Conservation (phyloP, 805 yeast species). For the Saccharomycopsis sp. region DNA sequence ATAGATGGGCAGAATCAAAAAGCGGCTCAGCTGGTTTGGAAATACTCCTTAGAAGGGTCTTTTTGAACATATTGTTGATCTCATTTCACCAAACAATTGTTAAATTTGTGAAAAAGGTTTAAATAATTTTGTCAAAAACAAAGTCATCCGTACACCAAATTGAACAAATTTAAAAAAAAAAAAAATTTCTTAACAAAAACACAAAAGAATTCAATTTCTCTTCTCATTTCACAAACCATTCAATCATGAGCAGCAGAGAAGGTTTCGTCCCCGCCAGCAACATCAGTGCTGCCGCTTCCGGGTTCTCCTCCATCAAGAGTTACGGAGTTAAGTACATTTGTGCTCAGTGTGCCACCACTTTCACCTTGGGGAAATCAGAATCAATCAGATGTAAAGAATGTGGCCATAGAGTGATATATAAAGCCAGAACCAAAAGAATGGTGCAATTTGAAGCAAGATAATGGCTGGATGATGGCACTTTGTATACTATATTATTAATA, state of each 20-base stretch:
- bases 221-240: neutral
- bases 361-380: constrained; percentile 82
- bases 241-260: constrained; percentile 43
- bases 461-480: too few relatives aligned
- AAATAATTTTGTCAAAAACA: too few relatives aligned
- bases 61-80: too few relatives aligned
- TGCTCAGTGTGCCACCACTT: constrained; percentile 89
- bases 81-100: too few relatives aligned
- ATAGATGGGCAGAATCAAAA: too few relatives aligned
- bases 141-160: neutral
- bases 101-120: too few relatives aligned
- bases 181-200: too few relatives aligned
- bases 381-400: constrained; percentile 98
- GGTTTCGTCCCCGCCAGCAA: constrained; percentile 77
- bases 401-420: constrained; percentile 95
- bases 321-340: constrained; percentile 90
- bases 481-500: too few relatives aligned
- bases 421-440: constrained; percentile 97
- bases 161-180: too few relatives aligned
- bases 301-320: constrained; percentile 54
- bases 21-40: too few relatives aligned
- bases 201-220: too few relatives aligned
- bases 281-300: constrained; percentile 68
- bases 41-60: too few relatives aligned
- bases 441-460: constrained; percentile 73